Base-by-base conservation (phyloP, 139 green algal species). In the Micractinium conductrix region DNA sequence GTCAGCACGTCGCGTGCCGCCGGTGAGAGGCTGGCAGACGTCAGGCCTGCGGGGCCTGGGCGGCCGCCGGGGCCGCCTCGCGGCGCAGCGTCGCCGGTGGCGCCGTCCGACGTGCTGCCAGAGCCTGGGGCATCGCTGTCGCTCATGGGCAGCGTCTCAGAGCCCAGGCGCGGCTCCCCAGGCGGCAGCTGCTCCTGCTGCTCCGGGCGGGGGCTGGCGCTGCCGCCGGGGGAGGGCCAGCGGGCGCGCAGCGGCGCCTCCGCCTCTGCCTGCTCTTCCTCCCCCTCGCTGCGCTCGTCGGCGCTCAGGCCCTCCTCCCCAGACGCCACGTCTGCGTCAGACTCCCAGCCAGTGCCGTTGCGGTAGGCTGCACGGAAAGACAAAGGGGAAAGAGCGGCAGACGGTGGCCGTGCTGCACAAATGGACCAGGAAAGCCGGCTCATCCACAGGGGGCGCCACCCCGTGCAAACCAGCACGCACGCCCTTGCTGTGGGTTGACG, bases 321-420 rank as follows among this genome's bases (percentile, higher is more conserved):
- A 33, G 76, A 82, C 2, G 55, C 76, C 38, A 82, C 58, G 76
- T 82, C 76, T 17, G 76, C 76, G 33, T 82, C 76, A 55, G 58
- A 73, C 76, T 82, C 76, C 76, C 76, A 82, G 38, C 76, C 76
- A 42, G 38, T 73, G 58, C 58, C 58, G 55, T 40, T 40, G 38
- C 58, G 55, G 14, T 73, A 82, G 58, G 72, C 76, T 82, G 76
- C 58, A 82, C 50, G 21, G 26, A 21, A 24, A 37, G 30, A 21
- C 30, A 30, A 33, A 65, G 21, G 16, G n/a, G n/a, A n/a, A n/a
- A n/a, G n/a, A n/a, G n/a, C n/a, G n/a, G n/a, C n/a, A n/a, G n/a
- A n/a, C n/a, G n/a, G n/a, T n/a, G n/a, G n/a, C n/a, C n/a, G n/a
- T n/a, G n/a, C n/a, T n/a, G n/a, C n/a, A n/a, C n/a, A n/a, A n/a